Evolutionary conservation across 176 grass and related monocot genomes (phyloP).

Genomic region (Bolboschoenus planiculmis): DNA sequence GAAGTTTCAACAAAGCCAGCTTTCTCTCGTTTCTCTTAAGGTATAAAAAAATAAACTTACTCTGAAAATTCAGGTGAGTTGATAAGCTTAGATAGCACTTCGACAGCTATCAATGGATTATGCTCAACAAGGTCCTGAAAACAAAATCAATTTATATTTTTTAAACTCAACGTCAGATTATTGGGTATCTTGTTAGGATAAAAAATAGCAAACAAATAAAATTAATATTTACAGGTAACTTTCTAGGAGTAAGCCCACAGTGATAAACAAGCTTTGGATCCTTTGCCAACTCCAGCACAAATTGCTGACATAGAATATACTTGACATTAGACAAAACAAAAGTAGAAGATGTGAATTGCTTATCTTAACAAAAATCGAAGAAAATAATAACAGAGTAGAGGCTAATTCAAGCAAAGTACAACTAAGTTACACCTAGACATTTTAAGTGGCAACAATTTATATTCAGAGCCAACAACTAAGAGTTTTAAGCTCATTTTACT

Average conservation of each 20-base stretch:
- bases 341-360: background rate
- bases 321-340: constrained; percentile 6
- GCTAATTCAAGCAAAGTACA: background rate
- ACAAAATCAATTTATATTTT: constrained; percentile 4
- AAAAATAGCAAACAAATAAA: background rate
- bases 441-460: background rate
- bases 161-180: background rate
- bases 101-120: constrained; percentile 74
- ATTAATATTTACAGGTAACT: constrained; percentile 59
- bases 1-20: background rate
- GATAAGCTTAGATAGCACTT: constrained; percentile 81
- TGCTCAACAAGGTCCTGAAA: constrained; percentile 94
- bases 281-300: constrained; percentile 55
- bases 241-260: constrained; percentile 73
- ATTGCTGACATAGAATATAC: constrained; percentile 54
- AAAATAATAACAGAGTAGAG: background rate
- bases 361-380: background rate
- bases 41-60: constrained; percentile 31
- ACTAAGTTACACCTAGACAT: background rate
- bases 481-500: background rate
- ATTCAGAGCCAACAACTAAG: background rate
- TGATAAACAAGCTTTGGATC: constrained; percentile 88
- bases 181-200: background rate
- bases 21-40: background rate
- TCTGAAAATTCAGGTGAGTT: constrained; percentile 74